phyloP scores from a whole-genome alignment of 306 rosid species.

The Rosa rugosa region DNA sequence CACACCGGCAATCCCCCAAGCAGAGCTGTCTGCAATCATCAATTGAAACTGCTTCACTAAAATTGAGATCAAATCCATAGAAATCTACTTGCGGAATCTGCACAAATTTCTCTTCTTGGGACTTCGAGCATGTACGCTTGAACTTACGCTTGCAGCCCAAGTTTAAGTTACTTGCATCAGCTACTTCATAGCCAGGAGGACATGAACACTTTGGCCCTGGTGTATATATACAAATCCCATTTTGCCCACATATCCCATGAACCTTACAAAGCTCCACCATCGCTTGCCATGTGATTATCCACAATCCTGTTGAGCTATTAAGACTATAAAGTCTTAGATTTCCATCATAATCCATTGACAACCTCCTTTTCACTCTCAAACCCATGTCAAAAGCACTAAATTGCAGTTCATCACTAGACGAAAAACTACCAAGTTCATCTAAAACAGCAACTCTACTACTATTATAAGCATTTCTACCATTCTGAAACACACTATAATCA shows the following conservation, averaged over 20 bases:
- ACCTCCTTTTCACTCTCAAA: slow-evolving; percentile 32
- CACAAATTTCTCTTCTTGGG: slow-evolving; percentile 22
- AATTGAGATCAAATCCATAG: slow-evolving; percentile 43
- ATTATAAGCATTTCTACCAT: slow-evolving; percentile 1
- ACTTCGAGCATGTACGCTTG: slow-evolving; percentile 5
- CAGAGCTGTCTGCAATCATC: slow-evolving; percentile 40
- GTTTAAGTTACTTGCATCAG: slow-evolving; percentile 8
- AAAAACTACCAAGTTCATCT: slow-evolving; percentile 20
- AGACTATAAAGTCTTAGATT: slow-evolving; percentile 44
- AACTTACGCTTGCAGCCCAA: slow-evolving; percentile 44
- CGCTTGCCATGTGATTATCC: slow-evolving; percentile 57
- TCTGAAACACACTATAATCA: background rate
- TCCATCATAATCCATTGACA: slow-evolving; percentile 41
- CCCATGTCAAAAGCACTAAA: slow-evolving; percentile 24
- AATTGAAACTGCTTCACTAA: slow-evolving; percentile 8
- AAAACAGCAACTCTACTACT: slow-evolving; percentile 25
- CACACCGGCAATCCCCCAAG: slow-evolving; percentile 37
- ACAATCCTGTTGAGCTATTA: slow-evolving; percentile 6
- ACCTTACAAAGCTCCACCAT: slow-evolving; percentile 36
- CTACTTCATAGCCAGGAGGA: slow-evolving; percentile 24
- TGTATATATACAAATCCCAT: slow-evolving; percentile 17
- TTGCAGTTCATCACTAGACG: slow-evolving; percentile 21
- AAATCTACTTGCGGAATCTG: slow-evolving; percentile 38
- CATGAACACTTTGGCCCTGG: slow-evolving; percentile 26
- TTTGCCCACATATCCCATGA: slow-evolving; percentile 41